A percentile compares a stretch with the other conserved stretches of the same genome.
Conservation (phyloP, 2,329 filamentous ascomycete genomes). For the Aspergillus neotritici region DNA sequence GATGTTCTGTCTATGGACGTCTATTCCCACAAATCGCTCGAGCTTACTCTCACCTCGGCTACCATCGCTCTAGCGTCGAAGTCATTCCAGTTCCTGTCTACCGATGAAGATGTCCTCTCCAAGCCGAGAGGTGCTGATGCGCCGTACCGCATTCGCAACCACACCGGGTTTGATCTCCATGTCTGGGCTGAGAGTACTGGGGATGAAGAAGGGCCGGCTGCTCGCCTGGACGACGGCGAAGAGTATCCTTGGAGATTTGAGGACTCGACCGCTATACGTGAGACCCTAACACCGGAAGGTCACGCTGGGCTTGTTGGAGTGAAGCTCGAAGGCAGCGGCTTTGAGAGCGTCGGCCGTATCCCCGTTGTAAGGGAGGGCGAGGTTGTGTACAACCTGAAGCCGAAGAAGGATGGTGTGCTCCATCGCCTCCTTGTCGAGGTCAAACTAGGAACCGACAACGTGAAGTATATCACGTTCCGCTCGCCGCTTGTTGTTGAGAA, state of each 20-base stretch:
- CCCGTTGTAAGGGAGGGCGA: constrained; percentile 93
- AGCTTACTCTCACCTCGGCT: constrained; percentile 86
- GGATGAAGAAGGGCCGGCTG: constrained; percentile 61
- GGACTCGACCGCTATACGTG: constrained; percentile 91
- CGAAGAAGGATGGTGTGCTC: constrained; percentile 75
- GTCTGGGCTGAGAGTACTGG: constrained; percentile 73
- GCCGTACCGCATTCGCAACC: constrained; percentile 88
- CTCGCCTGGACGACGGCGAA: constrained; percentile 78
- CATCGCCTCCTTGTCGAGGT: constrained; percentile 92
- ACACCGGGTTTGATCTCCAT: constrained; percentile 86
- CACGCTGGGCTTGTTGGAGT: constrained; percentile 74
- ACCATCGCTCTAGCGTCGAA: constrained; percentile 91
- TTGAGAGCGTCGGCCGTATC: constrained; percentile 83
- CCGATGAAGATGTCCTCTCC: constrained; percentile 83
- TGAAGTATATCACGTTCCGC: constrained; percentile 94
- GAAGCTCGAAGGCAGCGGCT: constrained; percentile 85
- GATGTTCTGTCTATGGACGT: constrained; percentile 77
- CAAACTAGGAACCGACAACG: constrained; percentile 83
- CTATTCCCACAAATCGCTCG: constrained; percentile 82
- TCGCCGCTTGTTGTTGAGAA: constrained; percentile 92
- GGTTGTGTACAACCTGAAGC: constrained; percentile 78
- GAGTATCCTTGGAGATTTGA: constrained; percentile 96
- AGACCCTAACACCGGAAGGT: constrained; percentile 80
- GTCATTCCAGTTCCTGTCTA: constrained; percentile 81
- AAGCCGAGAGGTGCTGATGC: constrained; percentile 89